Evolutionary conservation across 306 rosid genomes (phyloP), one percentile per base, ranked within the genome.

Genomic region (Canavalia ensiformis): DNA sequence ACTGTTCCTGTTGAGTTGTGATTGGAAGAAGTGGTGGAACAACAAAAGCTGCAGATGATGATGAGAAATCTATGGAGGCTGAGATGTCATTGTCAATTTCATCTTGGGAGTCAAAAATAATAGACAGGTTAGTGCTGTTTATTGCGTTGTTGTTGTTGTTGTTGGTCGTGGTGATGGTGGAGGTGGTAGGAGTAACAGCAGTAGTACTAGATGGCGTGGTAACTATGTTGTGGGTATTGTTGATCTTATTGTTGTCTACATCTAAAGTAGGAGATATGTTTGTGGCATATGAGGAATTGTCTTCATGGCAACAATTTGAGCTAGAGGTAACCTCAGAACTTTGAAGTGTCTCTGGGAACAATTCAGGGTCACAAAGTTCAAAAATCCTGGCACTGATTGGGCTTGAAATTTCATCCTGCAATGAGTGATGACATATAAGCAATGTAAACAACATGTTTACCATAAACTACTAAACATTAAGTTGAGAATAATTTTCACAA

Each of bases 321-420:
- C 80, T 81, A 59, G 97, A 91, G 65, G 95, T 92, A 77, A 90
- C 97, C 79, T 93, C 99, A 7, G 91, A 89, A 82, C 88, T 93
- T 79, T 88, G 96, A 8, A 95, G 80, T 11, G 89, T 82, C 79
- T 95, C 99, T 4, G 86, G 88, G 86, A 95, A 95, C 10, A 95
- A 79, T 6, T 90, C 93, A 13, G 88, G 78, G 58, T 93, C 97
- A 18, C 89, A 90, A 37, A 93, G 88, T 31, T 95, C 96, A 41
- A 91, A 95, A 12, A 89, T 69, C 29, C 85, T 91, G 67, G 91
- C 91, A 70, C 89, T 87, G 8, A 93, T 81, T 3, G 94, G 99
- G 82, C 95, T 95, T 29, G 99, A 91, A 76, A 93, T 86, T 68
- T 95, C 97, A 33, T 91, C 98, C 99, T 95, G 96, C 84, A 88